Evolutionary conservation across 495 filamentous ascomycete species (phyloP), one percentile per base, ranked within the genome.

Genomic region (Penicillium soppii): DNA sequence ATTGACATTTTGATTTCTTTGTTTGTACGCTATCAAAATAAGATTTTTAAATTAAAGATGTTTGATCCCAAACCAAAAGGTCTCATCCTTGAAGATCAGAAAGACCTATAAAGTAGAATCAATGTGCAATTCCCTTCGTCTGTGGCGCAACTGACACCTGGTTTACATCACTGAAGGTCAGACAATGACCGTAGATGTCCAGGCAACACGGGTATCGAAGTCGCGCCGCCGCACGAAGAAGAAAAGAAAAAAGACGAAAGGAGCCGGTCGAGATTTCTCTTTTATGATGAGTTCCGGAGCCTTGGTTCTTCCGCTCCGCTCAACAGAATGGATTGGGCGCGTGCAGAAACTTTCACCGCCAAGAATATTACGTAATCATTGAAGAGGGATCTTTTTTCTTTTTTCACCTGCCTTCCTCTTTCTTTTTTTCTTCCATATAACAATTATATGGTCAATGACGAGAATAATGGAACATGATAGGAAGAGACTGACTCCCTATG

Each of bases 111-210:
- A 75, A 73, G 69, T 75, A 74, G 73, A 73, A 76, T 66, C 72
- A 67, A 71, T 67, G 70, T 82, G 80, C 80, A 82, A 84, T 82
- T 76, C 70, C 73, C 57, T 80, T 59, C 53, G 48, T 84, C 81
- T 84, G 74, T 79, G 79, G 71, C 78, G 70, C 75, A 74, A 78
- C 76, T 70, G 80, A 84, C 81, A 78, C 80, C 75, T 82, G 75
- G 55, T 50, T 35, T 45, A 75, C 73, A 75, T 73, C 76, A 75
- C 54, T 52, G 67, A 70, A 54, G 37, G 58, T 53, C 49, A 43
- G 49, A 50, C 43, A 47, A 58, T 29, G 49, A 39, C 49, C 45
- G 50, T 62, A 59, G 62, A 70, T 68, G 67, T 71, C 66, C 71
- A 78, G 66, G 78, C 72, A 82, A 82, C 75, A 82, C 73, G 73